Evolutionary conservation across 306 rosid species (phyloP).

Genomic region (Rosa persica): DNA sequence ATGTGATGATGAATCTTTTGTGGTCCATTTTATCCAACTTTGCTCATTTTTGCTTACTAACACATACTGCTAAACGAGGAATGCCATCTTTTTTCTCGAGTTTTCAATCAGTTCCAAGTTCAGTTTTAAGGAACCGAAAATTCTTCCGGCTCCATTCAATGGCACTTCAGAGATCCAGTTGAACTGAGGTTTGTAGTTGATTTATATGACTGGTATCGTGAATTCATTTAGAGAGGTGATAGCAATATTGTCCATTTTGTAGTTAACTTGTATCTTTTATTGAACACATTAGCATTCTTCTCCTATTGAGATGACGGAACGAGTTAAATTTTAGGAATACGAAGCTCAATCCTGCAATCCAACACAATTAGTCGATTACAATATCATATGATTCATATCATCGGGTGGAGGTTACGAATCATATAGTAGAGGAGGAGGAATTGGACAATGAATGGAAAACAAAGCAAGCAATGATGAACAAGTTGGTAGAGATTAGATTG

Average conservation of each 20-base stretch:
- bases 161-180: background rate
- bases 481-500: too few species aligned
- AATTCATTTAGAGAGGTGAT: background rate
- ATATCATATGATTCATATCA: too few species aligned
- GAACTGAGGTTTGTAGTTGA: background rate
- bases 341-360: too few species aligned
- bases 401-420: too few species aligned
- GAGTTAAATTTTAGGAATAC: too few species aligned
- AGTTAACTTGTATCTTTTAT: too few species aligned
- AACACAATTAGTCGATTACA: too few species aligned
- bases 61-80: conserved; percentile 34
- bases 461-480: too few species aligned
- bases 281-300: background rate
- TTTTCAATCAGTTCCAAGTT: background rate
- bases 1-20: conserved; percentile 13
- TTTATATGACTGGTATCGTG: background rate
- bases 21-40: conserved; percentile 23
- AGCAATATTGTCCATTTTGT: background rate
- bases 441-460: too few species aligned
- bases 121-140: background rate
- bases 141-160: background rate
- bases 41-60: conserved; percentile 20
- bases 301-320: too few species aligned
- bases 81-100: background rate
- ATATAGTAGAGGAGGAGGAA: too few species aligned